Evolutionary conservation across 164 flowering plant genomes (phyloP), one percentile per base, ranked within the genome.

Genomic region (Stephania cephalantha): DNA sequence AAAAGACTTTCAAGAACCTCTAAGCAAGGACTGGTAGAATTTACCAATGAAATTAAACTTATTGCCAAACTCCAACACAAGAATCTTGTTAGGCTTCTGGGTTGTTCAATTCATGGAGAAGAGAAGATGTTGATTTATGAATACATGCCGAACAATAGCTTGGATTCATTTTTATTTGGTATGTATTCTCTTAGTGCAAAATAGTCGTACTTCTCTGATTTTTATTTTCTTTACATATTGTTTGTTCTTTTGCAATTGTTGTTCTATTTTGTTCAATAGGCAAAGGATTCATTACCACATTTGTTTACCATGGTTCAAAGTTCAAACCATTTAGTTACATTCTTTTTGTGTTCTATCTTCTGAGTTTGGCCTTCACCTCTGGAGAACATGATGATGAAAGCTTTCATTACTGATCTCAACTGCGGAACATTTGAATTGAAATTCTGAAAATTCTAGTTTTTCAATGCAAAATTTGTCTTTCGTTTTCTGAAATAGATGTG

Each of bases 81-180:
- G 45, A 71, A 71, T 71, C 73, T 71, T 30, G 65, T 71, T 29
- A 71, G 73, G 53, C 45, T 71, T 6, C 45, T 71, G 73, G 73
- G 73, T 30, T 73, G 52, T 18, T 61, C 69, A 35, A 73, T 73
- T 73, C 69, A 73, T 20, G 75, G 10, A 22, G 75, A 64, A 46
- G 75, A 73, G 61, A 73, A 73, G 52, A 58, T 73, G 35, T 44
- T 73, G 53, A 58, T 73, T 52, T 71, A 71, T 53, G 73, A 71
- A 31, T 71, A 71, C 64, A 71, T 71, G 73, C 42, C n/a, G 9
- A 71, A 71, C 20, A 53, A 53, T 29, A 71, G 73, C 73, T 53
- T 71, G 61, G 73, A 71, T 48, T 52, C 69, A 25, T 73, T 65
- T n/a, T n/a, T 73, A 18, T 73, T 73, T 65, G 75, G 75, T 73